Conservation (phyloP, 192 early-diverging fungal species). For the Pilobolus umbonatus region DNA sequence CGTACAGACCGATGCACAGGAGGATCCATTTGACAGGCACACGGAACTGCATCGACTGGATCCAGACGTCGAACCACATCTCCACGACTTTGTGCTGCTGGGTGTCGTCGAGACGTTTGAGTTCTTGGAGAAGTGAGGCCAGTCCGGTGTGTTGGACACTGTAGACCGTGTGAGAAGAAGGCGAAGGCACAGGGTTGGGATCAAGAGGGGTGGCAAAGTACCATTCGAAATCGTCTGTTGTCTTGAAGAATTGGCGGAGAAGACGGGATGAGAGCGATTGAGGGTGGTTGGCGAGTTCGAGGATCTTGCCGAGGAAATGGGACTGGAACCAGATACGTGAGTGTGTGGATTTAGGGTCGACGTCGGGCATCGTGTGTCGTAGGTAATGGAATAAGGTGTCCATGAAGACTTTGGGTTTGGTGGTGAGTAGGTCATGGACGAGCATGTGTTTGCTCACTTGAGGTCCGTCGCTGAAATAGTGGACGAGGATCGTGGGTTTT, state of each 20-base stretch:
- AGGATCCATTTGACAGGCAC: slow-evolving; percentile 16
- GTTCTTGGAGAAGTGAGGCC: slow-evolving; percentile 16
- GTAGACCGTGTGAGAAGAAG: background rate
- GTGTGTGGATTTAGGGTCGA: background rate
- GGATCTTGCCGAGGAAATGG: slow-evolving; percentile 17
- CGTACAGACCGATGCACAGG: slow-evolving; percentile 22
- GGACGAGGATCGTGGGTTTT: background rate
- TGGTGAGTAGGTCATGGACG: background rate
- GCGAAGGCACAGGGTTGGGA: background rate
- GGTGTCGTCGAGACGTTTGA: slow-evolving; percentile 5
- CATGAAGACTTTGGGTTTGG: slow-evolving; percentile 14
- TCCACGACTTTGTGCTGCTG: background rate
- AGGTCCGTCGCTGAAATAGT: slow-evolving; percentile 19
- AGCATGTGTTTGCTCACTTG: slow-evolving; percentile 12
- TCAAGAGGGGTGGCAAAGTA: slow-evolving; percentile 11
- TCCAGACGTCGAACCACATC: slow-evolving; percentile 14
- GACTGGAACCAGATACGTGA: slow-evolving; percentile 20
- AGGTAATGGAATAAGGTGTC: slow-evolving; percentile 8
- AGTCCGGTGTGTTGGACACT: slow-evolving; percentile 11
- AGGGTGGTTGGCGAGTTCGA: background rate
- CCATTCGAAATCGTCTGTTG: slow-evolving; percentile 8
- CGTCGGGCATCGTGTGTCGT: background rate
- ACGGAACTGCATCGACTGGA: background rate
- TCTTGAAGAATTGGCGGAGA: background rate
- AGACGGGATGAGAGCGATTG: background rate